Evolutionary conservation across 2,329 filamentous ascomycete genomes (phyloP), one percentile per base, ranked within the genome.

Genomic region (Colletotrichum sp.): DNA sequence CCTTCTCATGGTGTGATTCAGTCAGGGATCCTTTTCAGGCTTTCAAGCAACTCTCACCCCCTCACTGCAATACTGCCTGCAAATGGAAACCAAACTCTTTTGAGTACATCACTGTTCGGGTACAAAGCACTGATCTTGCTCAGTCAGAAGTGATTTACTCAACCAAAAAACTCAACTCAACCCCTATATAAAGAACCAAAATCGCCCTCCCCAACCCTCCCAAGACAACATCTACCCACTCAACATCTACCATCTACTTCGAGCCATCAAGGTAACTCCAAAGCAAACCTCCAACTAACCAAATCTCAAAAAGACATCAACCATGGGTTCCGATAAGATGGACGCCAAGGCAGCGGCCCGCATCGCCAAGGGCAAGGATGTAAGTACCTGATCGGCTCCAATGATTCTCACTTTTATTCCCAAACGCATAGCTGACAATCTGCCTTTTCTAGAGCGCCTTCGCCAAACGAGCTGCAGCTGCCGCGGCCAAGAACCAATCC

Each of bases 361-460:
- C 28, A 68, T 68, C 44, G n/a, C 24, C 24, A 67, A 67, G 39
- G 64, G 64, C 44, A 55, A 67, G 26, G 44, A 67, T n/a, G 64
- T 67, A 55, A 57, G 64, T 67, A 7, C n/a, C 10, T 13, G 10
- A 12, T n/a, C 10, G 39, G 18, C 44, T 21, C n/a, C 18, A 1
- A 10, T 21, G n/a, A 13, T 12, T 21, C n/a, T 21, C 44, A 49
- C 10, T 21, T 13, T 49, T 7, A 13, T 21, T 13, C 21, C 6
- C 18, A 18, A 16, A 62, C 18, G 5, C 12, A 21, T n/a, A 10
- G 26, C 28, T 63, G 10, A 63, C 16, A 1, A 15, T 63, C 0
- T 36, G 16, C 2, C n/a, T 32, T 9, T 3, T 21, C 6, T 0
- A 63, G 59, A 32, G 32, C 18, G 59, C 59, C 18, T 67, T 67